phyloP scores from a whole-genome alignment of 2,329 filamentous ascomycete genomes.

The Rhexocercosporidium sp. region DNA sequence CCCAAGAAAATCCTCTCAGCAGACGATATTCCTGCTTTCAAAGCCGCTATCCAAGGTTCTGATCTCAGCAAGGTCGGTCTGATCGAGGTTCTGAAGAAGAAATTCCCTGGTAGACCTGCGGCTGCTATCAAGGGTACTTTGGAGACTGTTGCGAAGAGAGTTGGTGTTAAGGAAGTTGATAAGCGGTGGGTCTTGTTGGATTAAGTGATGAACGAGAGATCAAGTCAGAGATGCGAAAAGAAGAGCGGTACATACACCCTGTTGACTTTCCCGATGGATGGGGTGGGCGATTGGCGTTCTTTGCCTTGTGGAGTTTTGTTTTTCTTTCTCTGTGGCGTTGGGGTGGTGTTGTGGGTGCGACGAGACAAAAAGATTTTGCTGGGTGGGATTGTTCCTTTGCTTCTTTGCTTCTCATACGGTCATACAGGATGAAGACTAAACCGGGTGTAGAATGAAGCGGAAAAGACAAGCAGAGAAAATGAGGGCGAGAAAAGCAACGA shows the following conservation, averaged over 20 bases:
- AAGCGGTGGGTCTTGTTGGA: constrained; percentile 36
- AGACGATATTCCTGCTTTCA: constrained; percentile 56
- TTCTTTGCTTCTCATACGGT: too few species aligned
- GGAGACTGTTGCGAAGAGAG: constrained; percentile 66
- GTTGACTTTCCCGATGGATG: neutral
- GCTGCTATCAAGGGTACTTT: constrained; percentile 74
- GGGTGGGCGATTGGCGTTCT: neutral
- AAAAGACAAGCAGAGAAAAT: neutral
- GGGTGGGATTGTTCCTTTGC: too few species aligned
- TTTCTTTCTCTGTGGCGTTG: neutral
- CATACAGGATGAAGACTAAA: too few species aligned
- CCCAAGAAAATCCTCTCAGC: constrained; percentile 36
- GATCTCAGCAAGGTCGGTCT: constrained; percentile 77
- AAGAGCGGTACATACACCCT: neutral
- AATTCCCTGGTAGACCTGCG: constrained; percentile 73
- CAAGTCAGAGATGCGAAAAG: neutral
- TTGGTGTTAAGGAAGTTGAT: constrained; percentile 50
- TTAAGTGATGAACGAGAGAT: neutral
- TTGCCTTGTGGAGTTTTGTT: neutral
- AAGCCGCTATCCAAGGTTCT: constrained; percentile 69
- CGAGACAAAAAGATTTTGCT: neutral
- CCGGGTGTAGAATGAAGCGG: too few species aligned
- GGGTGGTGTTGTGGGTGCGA: neutral
- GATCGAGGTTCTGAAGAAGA: constrained; percentile 75
- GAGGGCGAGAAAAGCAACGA: neutral